Base-by-base conservation (phyloP, 2,329 filamentous ascomycete genomes). In the Thermothelomyces thermophilus region DNA sequence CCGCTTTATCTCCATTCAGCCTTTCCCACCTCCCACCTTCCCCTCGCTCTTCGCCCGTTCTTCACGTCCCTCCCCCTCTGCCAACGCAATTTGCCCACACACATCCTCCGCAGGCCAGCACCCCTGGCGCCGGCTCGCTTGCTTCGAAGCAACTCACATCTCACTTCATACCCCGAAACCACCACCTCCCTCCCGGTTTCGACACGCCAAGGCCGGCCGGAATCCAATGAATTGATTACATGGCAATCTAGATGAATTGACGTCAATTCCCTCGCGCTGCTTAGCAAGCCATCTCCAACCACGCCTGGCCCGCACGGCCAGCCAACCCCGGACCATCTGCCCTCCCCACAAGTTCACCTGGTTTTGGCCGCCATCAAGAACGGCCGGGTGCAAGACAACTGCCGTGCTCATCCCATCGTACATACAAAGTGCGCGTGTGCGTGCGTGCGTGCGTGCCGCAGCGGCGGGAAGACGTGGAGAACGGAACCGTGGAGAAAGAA, bases 181-280 rank as follows among this genome's bases (percentile, higher is more conserved):
- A 14, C 51, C 17, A 47, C 51, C 17, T 48, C 43, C 51, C 49
- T 52, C 51, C 44, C 51, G 34, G 41, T 52, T 50, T 56, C 43
- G 31, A 44, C 48, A 46, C 46, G 56, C 56, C 56, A 61, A 61
- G 56, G 31, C 56, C 56, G 41, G 50, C 16, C 51, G 53, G 48
- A 52, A 47, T 55, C 56, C 47, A 56, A 56, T 49, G 41, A 52
- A 56, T 60, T 60, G 52, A 61, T 60, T 60, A 51, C 37, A 56
- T 54, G 55, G 56, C 56, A 60, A 61, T 58, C 54, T 59, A 59
- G 53, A 52, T 59, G 59, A 60, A 59, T 60, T 60, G 58, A 60
- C 55, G 55, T 58, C 59, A 60, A 60, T 59, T 60, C 52, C 41
- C 40, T 39, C 46, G 48, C 31, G 48, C 43, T 47, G 48, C 49